Evolutionary conservation across 805 yeast genomes (phyloP).

Genomic region (Zygosaccharomyces bisporus): DNA sequence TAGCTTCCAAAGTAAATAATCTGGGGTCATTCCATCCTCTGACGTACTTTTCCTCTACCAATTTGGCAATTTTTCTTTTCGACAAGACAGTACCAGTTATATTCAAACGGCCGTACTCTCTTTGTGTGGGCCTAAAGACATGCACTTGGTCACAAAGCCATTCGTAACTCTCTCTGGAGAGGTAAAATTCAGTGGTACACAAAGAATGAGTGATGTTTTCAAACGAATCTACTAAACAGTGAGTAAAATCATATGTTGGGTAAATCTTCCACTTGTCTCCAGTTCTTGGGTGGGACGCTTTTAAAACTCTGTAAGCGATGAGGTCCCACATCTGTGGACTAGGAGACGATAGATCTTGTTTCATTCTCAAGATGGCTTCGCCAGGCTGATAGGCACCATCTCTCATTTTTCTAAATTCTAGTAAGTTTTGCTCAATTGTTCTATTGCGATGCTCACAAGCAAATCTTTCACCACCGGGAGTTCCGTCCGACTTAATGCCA

Average conservation of each 20-base stretch:
- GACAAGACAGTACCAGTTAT: slow-evolving; percentile 92
- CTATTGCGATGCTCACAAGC: slow-evolving; percentile 75
- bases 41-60: slow-evolving; percentile 76
- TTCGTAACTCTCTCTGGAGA: slow-evolving; percentile 93
- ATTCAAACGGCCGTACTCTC: slow-evolving; percentile 96
- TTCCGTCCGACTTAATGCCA: slow-evolving; percentile 88
- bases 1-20: slow-evolving; percentile 87
- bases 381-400: slow-evolving; percentile 87
- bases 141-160: slow-evolving; percentile 96
- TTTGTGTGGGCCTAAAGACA: slow-evolving; percentile 96
- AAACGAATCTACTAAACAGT: slow-evolving; percentile 96
- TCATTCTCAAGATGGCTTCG: slow-evolving; percentile 94
- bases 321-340: slow-evolving; percentile 99
- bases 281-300: slow-evolving; percentile 93
- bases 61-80: slow-evolving; percentile 91
- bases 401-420: slow-evolving; percentile 84
- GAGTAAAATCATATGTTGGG: slow-evolving; percentile 98
- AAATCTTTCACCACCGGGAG: slow-evolving; percentile 87
- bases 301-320: slow-evolving; percentile 90
- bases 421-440: slow-evolving; percentile 68
- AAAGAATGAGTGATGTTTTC: slow-evolving; percentile 94
- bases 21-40: slow-evolving; percentile 99
- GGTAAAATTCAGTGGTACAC: slow-evolving; percentile 92
- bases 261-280: slow-evolving; percentile 97
- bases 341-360: slow-evolving; percentile 84